Conservation (phyloP, 495 filamentous ascomycete genomes). For the Talaromyces stipitatus region DNA sequence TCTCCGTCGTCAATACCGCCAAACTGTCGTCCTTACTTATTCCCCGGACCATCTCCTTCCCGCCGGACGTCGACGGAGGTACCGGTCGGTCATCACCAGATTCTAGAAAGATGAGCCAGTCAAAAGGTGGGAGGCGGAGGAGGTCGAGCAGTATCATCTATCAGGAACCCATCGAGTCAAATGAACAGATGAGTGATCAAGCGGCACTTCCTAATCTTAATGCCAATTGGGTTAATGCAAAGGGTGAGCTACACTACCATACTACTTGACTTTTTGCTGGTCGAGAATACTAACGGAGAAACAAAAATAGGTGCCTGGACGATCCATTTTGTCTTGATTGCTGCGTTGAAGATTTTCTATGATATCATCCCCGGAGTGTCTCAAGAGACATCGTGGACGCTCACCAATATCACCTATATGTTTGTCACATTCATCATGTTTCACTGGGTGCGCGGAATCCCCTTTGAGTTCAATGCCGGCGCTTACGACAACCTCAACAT, state of each 20-base stretch:
- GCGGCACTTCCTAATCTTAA: conserved; percentile 90
- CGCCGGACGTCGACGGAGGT: conserved; percentile 61
- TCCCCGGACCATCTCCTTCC: conserved; percentile 73
- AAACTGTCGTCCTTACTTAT: conserved; percentile 79
- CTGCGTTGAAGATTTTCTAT: conserved; percentile 86
- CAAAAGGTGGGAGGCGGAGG: conserved; percentile 65
- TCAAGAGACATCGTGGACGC: conserved; percentile 95
- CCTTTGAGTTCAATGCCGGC: conserved; percentile 98
- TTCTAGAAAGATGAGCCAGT: conserved; percentile 48
- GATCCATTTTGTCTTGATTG: conserved; percentile 89
- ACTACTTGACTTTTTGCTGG: neutral
- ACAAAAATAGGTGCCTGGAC: conserved; percentile 75
- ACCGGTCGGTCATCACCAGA: conserved; percentile 43
- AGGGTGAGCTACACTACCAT: conserved; percentile 55
- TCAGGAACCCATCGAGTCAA: conserved; percentile 84
- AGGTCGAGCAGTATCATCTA: conserved; percentile 95
- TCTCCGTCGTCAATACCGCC: conserved; percentile 52
- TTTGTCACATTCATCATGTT: conserved; percentile 98
- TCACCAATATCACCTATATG: conserved; percentile 99
- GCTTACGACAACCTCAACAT: conserved; percentile 99
- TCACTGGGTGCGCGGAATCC: conserved; percentile 94
- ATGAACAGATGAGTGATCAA: conserved; percentile 95
- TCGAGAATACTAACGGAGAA: conserved; percentile 7
- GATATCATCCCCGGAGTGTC: conserved; percentile 91
- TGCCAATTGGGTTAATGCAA: conserved; percentile 97